Evolutionary conservation across 2,329 filamentous ascomycete species (phyloP).

Genomic region (Verticillium nonalfalfae): DNA sequence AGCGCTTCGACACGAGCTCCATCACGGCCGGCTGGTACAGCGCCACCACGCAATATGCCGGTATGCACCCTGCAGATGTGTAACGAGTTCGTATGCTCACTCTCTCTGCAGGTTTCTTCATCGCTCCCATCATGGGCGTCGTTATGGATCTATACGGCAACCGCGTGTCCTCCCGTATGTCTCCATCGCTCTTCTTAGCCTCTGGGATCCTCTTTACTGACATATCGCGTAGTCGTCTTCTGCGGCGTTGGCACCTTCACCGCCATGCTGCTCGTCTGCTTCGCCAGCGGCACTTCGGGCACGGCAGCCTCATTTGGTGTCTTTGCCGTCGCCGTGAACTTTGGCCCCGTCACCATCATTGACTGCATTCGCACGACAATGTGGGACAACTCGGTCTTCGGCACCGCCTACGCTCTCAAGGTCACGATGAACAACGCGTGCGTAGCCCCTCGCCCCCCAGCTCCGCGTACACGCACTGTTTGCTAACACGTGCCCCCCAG

Average conservation of each 20-base stretch:
- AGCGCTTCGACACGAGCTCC: slow-evolving; percentile 48
- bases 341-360: slow-evolving; percentile 54
- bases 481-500: slow-evolving; percentile 15
- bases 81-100: neutral
- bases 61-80: neutral
- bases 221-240: slow-evolving; percentile 20
- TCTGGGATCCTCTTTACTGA: neutral
- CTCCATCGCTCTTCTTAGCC: slow-evolving; percentile 18
- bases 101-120: slow-evolving; percentile 38
- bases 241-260: slow-evolving; percentile 40
- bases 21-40: slow-evolving; percentile 57
- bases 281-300: slow-evolving; percentile 38
- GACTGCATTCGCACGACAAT: slow-evolving; percentile 54
- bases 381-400: slow-evolving; percentile 55
- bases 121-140: slow-evolving; percentile 48
- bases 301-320: slow-evolving; percentile 55
- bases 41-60: slow-evolving; percentile 43
- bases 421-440: slow-evolving; percentile 51
- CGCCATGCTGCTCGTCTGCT: slow-evolving; percentile 47
- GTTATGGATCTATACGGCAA: slow-evolving; percentile 52
- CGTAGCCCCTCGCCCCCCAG: neutral
- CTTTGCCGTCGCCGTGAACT: slow-evolving; percentile 46
- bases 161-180: slow-evolving; percentile 27
- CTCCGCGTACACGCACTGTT: too few relatives aligned
- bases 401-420: slow-evolving; percentile 53